Percentiles rank a stretch among this genome's conserved stretches.
Evolutionary conservation across 805 yeast genomes (phyloP).

Genomic region (Deakozyma indianensis): DNA sequence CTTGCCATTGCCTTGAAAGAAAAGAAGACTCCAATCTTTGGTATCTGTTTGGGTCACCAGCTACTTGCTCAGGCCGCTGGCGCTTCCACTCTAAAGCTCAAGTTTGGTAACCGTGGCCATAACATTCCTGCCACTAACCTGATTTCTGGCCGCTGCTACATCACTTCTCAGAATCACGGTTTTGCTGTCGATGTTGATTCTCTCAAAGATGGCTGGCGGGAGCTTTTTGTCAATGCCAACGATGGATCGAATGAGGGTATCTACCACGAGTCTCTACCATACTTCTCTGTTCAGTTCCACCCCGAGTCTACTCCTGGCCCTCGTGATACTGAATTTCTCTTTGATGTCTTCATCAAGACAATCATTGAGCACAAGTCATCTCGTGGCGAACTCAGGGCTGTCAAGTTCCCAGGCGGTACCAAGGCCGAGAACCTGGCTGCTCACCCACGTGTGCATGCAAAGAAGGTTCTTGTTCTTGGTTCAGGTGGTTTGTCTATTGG

Average conservation of each 20-base stretch:
- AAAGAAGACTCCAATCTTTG: slow-evolving; percentile 79
- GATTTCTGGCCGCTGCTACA: slow-evolving; percentile 89
- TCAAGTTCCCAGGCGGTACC: slow-evolving; percentile 83
- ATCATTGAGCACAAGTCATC: slow-evolving; percentile 39
- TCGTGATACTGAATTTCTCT: slow-evolving; percentile 93
- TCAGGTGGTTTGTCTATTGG: slow-evolving; percentile 97
- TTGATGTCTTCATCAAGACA: slow-evolving; percentile 80
- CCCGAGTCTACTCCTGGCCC: slow-evolving; percentile 99
- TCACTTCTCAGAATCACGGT: slow-evolving; percentile 98
- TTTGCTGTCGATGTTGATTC: slow-evolving; percentile 83
- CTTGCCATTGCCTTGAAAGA: slow-evolving; percentile 43
- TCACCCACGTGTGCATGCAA: slow-evolving; percentile 75
- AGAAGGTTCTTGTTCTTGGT: slow-evolving; percentile 82
- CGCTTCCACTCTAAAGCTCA: slow-evolving; percentile 80
- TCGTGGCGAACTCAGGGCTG: slow-evolving; percentile 43
- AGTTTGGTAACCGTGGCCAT: slow-evolving; percentile 99
- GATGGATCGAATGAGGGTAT: slow-evolving; percentile 99
- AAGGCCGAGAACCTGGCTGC: slow-evolving; percentile 58
- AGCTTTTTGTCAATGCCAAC: slow-evolving; percentile 86
- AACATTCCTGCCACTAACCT: slow-evolving; percentile 90
- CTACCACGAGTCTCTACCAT: slow-evolving; percentile 75
- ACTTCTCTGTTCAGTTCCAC: slow-evolving; percentile 96
- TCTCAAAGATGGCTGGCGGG: slow-evolving; percentile 73
- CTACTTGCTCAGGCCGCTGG: slow-evolving; percentile 90
- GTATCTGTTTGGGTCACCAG: slow-evolving; percentile 98